These are phyloP conservation scores for Musa acuminata DNA, from an alignment of 176 grass and related monocot genomes.

Conservation along the genomic window DNA sequence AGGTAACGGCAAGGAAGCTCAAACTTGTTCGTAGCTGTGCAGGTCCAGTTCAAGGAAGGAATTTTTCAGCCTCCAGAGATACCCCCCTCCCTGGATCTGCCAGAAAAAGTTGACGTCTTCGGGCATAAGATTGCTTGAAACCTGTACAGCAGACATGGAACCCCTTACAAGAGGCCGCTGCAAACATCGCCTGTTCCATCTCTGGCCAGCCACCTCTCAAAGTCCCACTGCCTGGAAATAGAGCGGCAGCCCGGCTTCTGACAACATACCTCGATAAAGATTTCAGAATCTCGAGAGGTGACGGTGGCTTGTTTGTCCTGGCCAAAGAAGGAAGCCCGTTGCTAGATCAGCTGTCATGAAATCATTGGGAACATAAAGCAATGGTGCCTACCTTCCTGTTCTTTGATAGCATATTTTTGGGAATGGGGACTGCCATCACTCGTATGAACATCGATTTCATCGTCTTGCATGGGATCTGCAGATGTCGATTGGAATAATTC, in stretches of 20 bases:
- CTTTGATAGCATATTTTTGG: not conserved
- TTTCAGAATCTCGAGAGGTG: constrained; percentile 80
- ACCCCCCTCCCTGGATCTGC: constrained; percentile 56
- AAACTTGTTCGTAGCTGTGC: not conserved
- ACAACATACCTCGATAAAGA: constrained; percentile 87
- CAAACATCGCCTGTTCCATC: constrained; percentile 53
- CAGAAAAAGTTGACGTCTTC: constrained; percentile 62
- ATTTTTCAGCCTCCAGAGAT: constrained; percentile 61
- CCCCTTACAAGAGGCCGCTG: constrained; percentile 52
- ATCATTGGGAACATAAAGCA: not conserved
- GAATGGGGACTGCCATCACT: not conserved
- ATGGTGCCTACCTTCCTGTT: not conserved
- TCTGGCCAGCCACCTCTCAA: constrained; percentile 80
- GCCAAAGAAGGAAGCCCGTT: constrained; percentile 76
- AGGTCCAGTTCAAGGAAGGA: constrained; percentile 93
- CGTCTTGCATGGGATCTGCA: not conserved
- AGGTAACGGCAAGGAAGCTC: not conserved
- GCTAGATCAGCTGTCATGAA: constrained; percentile 42
- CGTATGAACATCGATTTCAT: not conserved
- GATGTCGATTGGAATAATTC: no score
- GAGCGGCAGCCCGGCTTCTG: constrained; percentile 65
- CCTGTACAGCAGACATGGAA: constrained; percentile 50
- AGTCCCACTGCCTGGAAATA: constrained; percentile 49
- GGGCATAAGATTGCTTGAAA: constrained; percentile 71
- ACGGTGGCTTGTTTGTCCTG: constrained; percentile 85